phyloP scores from a whole-genome alignment of 2,329 filamentous ascomycete genomes.

The Alternaria sp. region DNA sequence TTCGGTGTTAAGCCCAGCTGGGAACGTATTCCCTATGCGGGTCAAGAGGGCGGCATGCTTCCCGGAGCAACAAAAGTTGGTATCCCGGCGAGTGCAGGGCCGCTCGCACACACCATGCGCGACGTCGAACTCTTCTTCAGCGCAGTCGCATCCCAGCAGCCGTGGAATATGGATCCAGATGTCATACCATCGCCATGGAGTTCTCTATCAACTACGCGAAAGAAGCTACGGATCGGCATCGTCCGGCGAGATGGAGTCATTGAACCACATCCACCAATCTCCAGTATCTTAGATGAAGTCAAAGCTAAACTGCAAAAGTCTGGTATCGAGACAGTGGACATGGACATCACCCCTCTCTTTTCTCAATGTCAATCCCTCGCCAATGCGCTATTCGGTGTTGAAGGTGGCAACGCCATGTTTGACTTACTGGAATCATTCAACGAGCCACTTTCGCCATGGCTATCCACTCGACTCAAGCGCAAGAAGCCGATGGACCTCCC shows the following conservation, averaged over 20 bases:
- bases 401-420: conserved; percentile 63
- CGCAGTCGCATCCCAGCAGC: conserved; percentile 58
- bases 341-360: conserved; percentile 61
- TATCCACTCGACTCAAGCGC: conserved; percentile 59
- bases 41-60: conserved; percentile 57
- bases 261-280: conserved; percentile 60
- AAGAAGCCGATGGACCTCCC: conserved; percentile 56
- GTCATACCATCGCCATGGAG: conserved; percentile 51
- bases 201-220: conserved; percentile 24
- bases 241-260: conserved; percentile 59
- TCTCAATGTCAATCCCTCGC: conserved; percentile 63
- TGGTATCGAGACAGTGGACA: conserved; percentile 64
- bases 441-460: conserved; percentile 67
- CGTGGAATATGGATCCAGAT: conserved; percentile 58
- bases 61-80: conserved; percentile 56
- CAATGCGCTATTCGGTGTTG: conserved; percentile 64
- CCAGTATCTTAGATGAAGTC: conserved; percentile 55
- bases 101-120: conserved; percentile 55
- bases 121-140: conserved; percentile 62
- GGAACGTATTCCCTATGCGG: conserved; percentile 59
- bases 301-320: conserved; percentile 37
- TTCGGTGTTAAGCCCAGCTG: conserved; percentile 56
- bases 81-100: conserved; percentile 54
- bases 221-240: conserved; percentile 55
- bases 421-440: conserved; percentile 61